Evolutionary conservation across 768 basidiomycete genomes (phyloP).

Genomic region (Xerocomellus amylosporus): DNA sequence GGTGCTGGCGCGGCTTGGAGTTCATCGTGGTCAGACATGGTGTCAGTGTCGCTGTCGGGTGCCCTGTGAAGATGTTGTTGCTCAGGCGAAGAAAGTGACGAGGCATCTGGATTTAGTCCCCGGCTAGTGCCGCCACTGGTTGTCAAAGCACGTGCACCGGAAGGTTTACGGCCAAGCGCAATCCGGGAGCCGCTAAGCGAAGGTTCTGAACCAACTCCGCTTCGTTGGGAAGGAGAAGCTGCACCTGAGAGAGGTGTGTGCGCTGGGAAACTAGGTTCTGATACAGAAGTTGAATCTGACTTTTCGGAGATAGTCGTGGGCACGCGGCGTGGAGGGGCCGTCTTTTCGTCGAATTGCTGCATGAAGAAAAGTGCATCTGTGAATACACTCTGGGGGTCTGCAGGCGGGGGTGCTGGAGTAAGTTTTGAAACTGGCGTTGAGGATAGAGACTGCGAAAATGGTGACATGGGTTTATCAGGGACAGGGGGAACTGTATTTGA

Average conservation of each 20-base stretch:
- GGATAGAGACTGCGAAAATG: conserved; percentile 15
- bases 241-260: conserved; percentile 23
- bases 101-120: conserved; percentile 35
- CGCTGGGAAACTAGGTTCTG: conserved; percentile 25
- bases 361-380: conserved; percentile 68
- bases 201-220: conserved; percentile 31
- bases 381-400: conserved; percentile 39
- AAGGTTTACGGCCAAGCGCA: conserved; percentile 63
- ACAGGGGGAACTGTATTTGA: conserved; percentile 26
- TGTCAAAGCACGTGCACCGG: conserved; percentile 74
- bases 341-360: conserved; percentile 49
- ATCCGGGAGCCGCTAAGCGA: conserved; percentile 38
- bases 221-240: conserved; percentile 21
- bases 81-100: conserved; percentile 40
- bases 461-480: conserved; percentile 22
- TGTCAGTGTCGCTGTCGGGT: conserved; percentile 31
- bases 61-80: conserved; percentile 25
- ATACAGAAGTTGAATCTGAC: conserved; percentile 35
- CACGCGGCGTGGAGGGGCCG: conserved; percentile 34
- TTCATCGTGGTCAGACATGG: conserved; percentile 30
- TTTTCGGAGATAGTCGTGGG: conserved; percentile 47
- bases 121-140: conserved; percentile 31
- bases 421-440: conserved; percentile 31
- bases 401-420: conserved; percentile 7
- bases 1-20: not conserved